phyloP scores from a whole-genome alignment of 1,284 basidiomycete genomes.

The Ceratobasidium sp. region DNA sequence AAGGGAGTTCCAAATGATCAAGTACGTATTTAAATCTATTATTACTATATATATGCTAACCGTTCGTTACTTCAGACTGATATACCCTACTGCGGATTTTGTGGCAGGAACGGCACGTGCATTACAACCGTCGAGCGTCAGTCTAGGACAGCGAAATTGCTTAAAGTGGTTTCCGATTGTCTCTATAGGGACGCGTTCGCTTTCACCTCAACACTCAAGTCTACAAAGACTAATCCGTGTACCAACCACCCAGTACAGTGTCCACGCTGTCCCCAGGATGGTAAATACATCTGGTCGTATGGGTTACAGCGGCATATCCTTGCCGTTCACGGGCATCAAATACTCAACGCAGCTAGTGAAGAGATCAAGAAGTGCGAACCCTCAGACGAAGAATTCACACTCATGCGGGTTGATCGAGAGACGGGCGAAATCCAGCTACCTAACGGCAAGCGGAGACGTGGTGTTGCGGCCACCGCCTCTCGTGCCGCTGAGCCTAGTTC shows the following conservation, averaged over 20 bases:
- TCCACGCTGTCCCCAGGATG: background rate
- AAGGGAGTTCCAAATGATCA: no score
- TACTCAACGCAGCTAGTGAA: background rate
- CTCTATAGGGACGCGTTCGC: background rate
- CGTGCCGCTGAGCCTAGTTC: background rate
- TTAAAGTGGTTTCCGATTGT: background rate
- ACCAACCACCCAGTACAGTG: constrained; percentile 1
- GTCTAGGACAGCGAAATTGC: background rate
- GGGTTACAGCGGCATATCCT: background rate
- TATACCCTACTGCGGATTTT: background rate
- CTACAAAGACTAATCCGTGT: constrained; percentile 9
- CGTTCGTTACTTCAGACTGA: background rate
- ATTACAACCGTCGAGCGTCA: background rate
- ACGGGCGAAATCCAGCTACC: background rate
- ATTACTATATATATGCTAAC: background rate
- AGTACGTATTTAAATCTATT: background rate
- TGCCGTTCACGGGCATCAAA: background rate
- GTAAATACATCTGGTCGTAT: constrained; percentile 1
- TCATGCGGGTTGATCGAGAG: background rate
- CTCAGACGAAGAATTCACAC: background rate
- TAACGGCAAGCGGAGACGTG: background rate
- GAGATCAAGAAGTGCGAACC: background rate
- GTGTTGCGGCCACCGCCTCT: background rate
- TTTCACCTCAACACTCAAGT: background rate
- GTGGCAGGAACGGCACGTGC: background rate